Conservation (phyloP, 345 rosid genomes). For the Eucalyptus lansdowneana region DNA sequence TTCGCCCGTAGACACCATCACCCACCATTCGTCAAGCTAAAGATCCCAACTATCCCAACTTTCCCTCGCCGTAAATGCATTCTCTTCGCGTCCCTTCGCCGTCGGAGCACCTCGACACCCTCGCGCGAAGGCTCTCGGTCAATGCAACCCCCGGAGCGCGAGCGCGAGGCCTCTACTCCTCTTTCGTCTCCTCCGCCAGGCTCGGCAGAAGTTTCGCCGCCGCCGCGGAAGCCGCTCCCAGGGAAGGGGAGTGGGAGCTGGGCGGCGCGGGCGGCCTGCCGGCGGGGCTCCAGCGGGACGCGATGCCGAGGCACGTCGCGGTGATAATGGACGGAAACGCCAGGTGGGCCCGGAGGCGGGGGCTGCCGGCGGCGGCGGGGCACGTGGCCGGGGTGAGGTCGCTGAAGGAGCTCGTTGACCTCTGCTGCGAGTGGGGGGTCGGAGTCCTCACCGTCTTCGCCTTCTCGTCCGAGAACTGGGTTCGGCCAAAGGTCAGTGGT, state of each 20-base stretch:
- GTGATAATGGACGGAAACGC: slow-evolving; percentile 80
- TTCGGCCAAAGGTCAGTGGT: slow-evolving; percentile 47
- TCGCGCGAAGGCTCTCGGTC: background rate
- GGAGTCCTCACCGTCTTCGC: slow-evolving; percentile 71
- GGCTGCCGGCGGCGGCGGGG: slow-evolving; percentile 37
- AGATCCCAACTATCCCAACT: background rate
- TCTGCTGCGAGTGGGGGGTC: slow-evolving; percentile 52
- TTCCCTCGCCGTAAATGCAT: background rate
- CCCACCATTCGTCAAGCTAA: background rate
- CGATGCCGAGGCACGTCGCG: slow-evolving; percentile 75
- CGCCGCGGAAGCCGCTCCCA: background rate
- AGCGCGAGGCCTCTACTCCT: background rate
- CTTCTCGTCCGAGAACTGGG: slow-evolving; percentile 72
- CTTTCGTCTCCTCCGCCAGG: background rate
- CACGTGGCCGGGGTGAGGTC: slow-evolving; percentile 58
- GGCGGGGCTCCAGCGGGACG: slow-evolving; percentile 21
- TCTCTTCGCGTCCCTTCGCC: background rate
- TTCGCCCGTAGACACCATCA: too few species aligned
- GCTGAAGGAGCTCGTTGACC: slow-evolving; percentile 32
- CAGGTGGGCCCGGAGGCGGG: slow-evolving; percentile 55
- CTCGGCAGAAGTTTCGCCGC: background rate
- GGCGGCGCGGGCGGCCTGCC: slow-evolving; percentile 14
- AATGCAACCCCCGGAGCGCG: background rate
- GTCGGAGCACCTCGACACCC: background rate
- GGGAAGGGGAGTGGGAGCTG: background rate